Percentiles rank a stretch among this genome's conserved stretches.
These are phyloP conservation scores for Madurella mycetomatis DNA, from an alignment of 2,329 filamentous ascomycete species.

Conservation along the genomic window DNA sequence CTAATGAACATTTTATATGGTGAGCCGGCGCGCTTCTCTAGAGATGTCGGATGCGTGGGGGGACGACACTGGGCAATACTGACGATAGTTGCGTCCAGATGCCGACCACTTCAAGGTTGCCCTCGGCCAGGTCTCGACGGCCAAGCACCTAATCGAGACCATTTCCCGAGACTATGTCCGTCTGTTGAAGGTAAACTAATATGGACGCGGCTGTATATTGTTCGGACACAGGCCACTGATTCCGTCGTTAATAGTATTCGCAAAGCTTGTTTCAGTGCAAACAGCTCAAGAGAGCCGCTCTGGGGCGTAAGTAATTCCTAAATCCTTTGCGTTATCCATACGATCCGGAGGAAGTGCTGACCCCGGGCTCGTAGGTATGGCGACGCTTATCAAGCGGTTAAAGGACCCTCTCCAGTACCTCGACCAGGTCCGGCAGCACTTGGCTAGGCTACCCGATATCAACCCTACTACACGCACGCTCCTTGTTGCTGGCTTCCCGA, in stretches of 20 bases:
- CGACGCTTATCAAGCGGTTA: slow-evolving; percentile 88
- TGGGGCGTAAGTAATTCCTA: slow-evolving; percentile 59
- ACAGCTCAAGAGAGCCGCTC: slow-evolving; percentile 90
- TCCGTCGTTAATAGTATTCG: slow-evolving; percentile 65
- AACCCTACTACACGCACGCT: slow-evolving; percentile 96
- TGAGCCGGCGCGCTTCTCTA: neutral
- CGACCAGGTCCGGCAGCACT: slow-evolving; percentile 91
- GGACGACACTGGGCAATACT: neutral
- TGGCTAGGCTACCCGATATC: slow-evolving; percentile 96
- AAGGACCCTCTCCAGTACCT: slow-evolving; percentile 95
- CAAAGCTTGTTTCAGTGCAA: slow-evolving; percentile 98
- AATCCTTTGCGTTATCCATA: neutral
- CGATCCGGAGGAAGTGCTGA: neutral
- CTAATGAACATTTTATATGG: slow-evolving; percentile 94
- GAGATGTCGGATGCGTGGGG: neutral
- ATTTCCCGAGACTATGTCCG: slow-evolving; percentile 95
- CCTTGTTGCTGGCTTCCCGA: slow-evolving; percentile 95
- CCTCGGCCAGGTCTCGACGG: slow-evolving; percentile 90
- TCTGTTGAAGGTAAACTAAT: slow-evolving; percentile 51
- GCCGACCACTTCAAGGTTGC: slow-evolving; percentile 97
- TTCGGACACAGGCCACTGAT: neutral
- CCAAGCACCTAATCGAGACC: slow-evolving; percentile 94
- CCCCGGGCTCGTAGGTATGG: slow-evolving; percentile 55
- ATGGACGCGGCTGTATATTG: neutral
- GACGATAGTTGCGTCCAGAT: slow-evolving; percentile 38